These are phyloP conservation scores for Solanum megistacrolobum DNA, from an alignment of 257 asterid species.

Conservation along the genomic window DNA sequence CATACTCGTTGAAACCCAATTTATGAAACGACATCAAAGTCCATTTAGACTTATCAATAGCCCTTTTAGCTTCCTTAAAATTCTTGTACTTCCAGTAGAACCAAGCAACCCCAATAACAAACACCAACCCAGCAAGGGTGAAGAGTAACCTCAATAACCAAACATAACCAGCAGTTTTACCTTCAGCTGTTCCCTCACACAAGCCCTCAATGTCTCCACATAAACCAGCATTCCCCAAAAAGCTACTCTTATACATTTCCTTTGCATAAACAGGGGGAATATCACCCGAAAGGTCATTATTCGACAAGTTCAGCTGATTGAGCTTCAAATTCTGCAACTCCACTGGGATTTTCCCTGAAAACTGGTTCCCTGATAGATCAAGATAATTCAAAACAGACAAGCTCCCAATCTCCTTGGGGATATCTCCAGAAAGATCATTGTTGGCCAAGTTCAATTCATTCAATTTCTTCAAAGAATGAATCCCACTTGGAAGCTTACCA, in stretches of 20 bases:
- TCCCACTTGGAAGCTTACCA: constrained; percentile 61
- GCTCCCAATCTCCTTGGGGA: constrained; percentile 75
- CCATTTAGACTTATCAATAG: constrained; percentile 75
- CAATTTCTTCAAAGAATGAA: constrained; percentile 68
- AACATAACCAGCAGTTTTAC: constrained; percentile 27
- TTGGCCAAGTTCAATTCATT: constrained; percentile 77
- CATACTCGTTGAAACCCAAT: constrained; percentile 70
- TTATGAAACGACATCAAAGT: constrained; percentile 92
- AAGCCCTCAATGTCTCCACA: constrained; percentile 78
- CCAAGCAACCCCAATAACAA: constrained; percentile 52
- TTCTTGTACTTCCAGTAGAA: constrained; percentile 53
- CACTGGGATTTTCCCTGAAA: constrained; percentile 61
- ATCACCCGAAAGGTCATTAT: constrained; percentile 72
- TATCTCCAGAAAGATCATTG: constrained; percentile 60
- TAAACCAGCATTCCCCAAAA: constrained; percentile 72
- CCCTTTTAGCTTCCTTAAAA: constrained; percentile 33
- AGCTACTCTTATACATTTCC: constrained; percentile 67
- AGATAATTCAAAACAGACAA: constrained; percentile 76
- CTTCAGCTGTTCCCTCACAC: constrained; percentile 42
- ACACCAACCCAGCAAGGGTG: constrained; percentile 51
- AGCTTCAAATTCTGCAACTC: constrained; percentile 85
- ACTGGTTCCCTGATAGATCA: constrained; percentile 68
- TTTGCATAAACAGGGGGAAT: constrained; percentile 75
- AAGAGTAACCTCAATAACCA: constrained; percentile 66
- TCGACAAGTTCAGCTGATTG: constrained; percentile 69